Percentiles rank a stretch among this genome's conserved stretches.
These are phyloP conservation scores for Thinopyrum obtusiflorum DNA, from an alignment of 202 grass and related monocot species.

Conservation along the genomic window DNA sequence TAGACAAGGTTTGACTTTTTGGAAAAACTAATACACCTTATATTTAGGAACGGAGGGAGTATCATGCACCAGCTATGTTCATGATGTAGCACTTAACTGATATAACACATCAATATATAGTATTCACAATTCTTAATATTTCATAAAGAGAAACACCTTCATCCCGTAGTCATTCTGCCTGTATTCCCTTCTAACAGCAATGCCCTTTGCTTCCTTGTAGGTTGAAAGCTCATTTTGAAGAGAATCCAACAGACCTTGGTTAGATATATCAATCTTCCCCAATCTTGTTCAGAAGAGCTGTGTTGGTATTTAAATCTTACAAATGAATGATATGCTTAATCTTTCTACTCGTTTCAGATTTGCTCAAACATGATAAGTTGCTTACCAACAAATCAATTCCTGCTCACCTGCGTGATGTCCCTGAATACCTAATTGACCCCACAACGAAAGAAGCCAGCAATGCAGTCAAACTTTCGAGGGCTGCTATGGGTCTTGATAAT, in stretches of 20 bases:
- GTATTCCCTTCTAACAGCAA: background rate
- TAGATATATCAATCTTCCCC: slow-evolving; percentile 24
- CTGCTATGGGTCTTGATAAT: slow-evolving; percentile 73
- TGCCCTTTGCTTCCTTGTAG: slow-evolving; percentile 30
- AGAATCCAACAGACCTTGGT: slow-evolving; percentile 95
- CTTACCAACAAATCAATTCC: slow-evolving; percentile 81
- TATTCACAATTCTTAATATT: slow-evolving; percentile 5
- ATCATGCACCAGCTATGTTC: background rate
- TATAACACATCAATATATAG: slow-evolving; percentile 4
- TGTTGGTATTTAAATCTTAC: background rate
- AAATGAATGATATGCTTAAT: slow-evolving; percentile 1
- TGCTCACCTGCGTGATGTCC: slow-evolving; percentile 68
- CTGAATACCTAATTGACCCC: slow-evolving; percentile 85
- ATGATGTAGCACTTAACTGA: background rate
- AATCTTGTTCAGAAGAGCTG: slow-evolving; percentile 10
- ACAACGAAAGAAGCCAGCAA: slow-evolving; percentile 87
- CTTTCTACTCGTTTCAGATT: slow-evolving; percentile 48
- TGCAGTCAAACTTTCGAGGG: slow-evolving; percentile 72
- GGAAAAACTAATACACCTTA: background rate
- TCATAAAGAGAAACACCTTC: background rate
- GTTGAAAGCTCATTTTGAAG: slow-evolving; percentile 95
- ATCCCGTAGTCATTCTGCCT: background rate
- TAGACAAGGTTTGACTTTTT: background rate
- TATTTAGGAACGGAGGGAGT: background rate
- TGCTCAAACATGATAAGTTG: slow-evolving; percentile 91